Evolutionary conservation across 2,329 filamentous ascomycete genomes (phyloP), one percentile per base, ranked within the genome.

Genomic region (Hymenoscyphus fraxineus): DNA sequence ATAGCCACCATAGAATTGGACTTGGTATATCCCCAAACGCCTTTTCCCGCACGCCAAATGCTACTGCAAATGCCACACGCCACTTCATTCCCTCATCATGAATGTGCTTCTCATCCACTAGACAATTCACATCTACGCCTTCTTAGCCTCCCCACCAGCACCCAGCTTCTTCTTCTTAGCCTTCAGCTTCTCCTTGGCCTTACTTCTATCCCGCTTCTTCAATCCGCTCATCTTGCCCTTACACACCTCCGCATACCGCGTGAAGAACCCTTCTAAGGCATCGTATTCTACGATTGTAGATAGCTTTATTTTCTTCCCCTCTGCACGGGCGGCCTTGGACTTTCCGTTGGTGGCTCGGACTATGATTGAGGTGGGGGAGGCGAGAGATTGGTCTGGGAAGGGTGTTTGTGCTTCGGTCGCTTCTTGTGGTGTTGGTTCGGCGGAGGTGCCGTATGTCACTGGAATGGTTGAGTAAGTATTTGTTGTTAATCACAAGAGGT

Each of bases 151-250:
- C 55, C n/a, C 67, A 60, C 61, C 59, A 39, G 56, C 66, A 12
- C 65, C 72, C 54, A 68, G 65, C 80, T 88, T 90, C 70, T 71
- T 75, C 70, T 75, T 76, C 69, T 76, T 87, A 80, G 89, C 92
- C 76, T 90, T 90, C 71, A 90, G 88, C 76, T 90, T 91, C 80
- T 85, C 86, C 79, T 90, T 91, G 70, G 88, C 88, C 83, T 92
- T 94, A 78, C 90, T 96, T 74, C 93, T 85, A 79, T 98, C 94
- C 71, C 95, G 85, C 75, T 96, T 97, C 85, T 97, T 98, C 78
- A 99, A 76, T 7, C 89, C 88, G 59, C 85, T 83, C 93, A 98
- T 97, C 6, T 93, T 92, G 0, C 83, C 81, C 80, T 96, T 97
- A 79, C 93, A 97, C 2, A 93, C 83, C 70, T 98, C 95, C 27